Conservation (phyloP, 179 eudicot genomes). For the Nepenthes alata region DNA sequence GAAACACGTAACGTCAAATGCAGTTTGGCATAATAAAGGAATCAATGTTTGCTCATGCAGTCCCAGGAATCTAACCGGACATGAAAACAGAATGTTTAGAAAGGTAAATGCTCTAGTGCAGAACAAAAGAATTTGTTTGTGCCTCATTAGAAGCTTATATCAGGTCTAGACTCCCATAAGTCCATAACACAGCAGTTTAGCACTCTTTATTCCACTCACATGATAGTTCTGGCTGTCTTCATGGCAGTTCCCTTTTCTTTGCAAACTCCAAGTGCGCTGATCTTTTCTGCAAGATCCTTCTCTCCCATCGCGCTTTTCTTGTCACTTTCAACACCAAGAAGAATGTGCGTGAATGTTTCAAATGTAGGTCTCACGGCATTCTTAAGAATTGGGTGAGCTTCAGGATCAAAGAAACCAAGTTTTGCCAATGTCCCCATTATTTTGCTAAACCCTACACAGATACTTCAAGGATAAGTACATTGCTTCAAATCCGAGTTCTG, state of each 20-base stretch:
- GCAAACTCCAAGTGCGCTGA: constrained; percentile 43
- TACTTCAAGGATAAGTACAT: constrained; percentile 1
- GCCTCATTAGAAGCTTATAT: background rate
- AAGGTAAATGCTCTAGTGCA: too few species aligned
- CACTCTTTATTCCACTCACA: constrained; percentile 27
- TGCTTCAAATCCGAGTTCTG: background rate
- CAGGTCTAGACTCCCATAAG: background rate
- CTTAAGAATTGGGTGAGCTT: constrained; percentile 33
- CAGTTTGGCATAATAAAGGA: constrained; percentile 57
- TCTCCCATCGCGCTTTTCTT: constrained; percentile 26
- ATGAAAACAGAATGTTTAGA: background rate
- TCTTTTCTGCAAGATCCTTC: constrained; percentile 43
- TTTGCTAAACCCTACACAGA: constrained; percentile 59
- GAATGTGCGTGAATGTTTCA: constrained; percentile 39
- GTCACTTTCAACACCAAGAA: constrained; percentile 34
- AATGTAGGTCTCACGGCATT: constrained; percentile 42
- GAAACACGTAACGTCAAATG: constrained; percentile 73
- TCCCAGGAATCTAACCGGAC: constrained; percentile 63
- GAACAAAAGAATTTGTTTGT: too few species aligned
- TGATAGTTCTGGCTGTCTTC: constrained; percentile 71
- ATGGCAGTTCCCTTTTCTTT: constrained; percentile 42
- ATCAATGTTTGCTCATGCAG: constrained; percentile 42
- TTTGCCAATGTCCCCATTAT: constrained; percentile 77
- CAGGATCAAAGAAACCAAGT: constrained; percentile 61
- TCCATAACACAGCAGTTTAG: background rate